Evolutionary conservation across 768 basidiomycete species (phyloP), one percentile per base, ranked within the genome.

Genomic region (Phylloporus arenicola): DNA sequence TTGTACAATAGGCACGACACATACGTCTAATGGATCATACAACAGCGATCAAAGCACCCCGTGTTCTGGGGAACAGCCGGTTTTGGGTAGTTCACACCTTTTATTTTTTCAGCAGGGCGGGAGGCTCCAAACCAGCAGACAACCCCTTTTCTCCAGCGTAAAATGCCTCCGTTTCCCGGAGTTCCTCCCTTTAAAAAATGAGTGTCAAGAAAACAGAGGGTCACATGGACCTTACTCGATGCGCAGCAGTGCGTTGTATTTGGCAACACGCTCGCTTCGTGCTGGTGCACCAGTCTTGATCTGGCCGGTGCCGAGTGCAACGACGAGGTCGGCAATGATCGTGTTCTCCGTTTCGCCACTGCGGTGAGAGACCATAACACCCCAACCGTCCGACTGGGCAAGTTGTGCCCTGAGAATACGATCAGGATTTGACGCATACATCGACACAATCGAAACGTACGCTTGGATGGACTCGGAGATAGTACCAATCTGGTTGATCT

Each of bases 271-370:
- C 76, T 98, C 96, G 62, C 84, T 88, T 56, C 94, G 82, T 54
- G 92, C 92, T 31, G 94, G 95, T 38, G 94, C 94, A 74, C 95
- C 95, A 42, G 95, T 96, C 86, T 99, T 98, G 80, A 97, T 96
- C 73, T 95, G 88, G 56, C 93, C 93, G 52, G 79, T 80, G 57
- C 87, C 86, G 58, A 97, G 90, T 43, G 89, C 96, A 60, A 98
- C 93, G 55, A 85, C 83, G 58, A 97, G 84, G 72, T 97, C 93
- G 55, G 94, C 92, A 63, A 98, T 97, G 71, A 92, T 78, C 48
- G 92, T 94, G 76, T 92, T 93, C 75, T 96, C 94, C 31, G 95
- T 98, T 80, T 97, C 95, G 64, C 95, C 95, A 59, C 88, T 92
- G 59, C 96, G 93, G 81, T 98, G 96, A 47, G 94, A 97, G 71